These are phyloP conservation scores for Carex littledalei DNA, from an alignment of 176 grass and related monocot species.

Conservation along the genomic window DNA sequence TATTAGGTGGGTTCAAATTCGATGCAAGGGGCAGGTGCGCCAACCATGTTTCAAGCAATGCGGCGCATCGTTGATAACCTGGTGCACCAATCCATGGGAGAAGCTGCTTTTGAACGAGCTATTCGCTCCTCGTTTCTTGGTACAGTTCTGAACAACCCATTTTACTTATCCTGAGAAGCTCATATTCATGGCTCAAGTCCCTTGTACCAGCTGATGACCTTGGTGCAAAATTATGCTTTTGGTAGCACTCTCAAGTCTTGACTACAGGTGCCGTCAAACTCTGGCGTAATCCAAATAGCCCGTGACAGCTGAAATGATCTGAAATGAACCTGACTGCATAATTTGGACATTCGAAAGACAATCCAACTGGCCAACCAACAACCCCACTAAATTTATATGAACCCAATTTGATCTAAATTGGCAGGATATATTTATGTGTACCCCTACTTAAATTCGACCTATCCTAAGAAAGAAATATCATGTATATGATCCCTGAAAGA, in stretches of 20 bases:
- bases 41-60: conserved; percentile 90
- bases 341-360: no score
- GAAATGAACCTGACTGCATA: no score
- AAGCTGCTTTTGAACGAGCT: conserved; percentile 80
- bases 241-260: not conserved
- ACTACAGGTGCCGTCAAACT: not conserved
- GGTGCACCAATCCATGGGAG: conserved; percentile 65
- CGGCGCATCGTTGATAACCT: conserved; percentile 67
- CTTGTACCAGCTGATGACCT: not conserved
- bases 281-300: no score
- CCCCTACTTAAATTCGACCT: not conserved
- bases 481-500: not conserved
- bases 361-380: no score
- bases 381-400: no score
- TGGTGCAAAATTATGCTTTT: not conserved
- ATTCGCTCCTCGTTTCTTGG: conserved; percentile 91
- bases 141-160: conserved; percentile 26
- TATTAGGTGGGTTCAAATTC: conserved; percentile 86
- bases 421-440: no score
- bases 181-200: not conserved
- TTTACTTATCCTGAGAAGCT: not conserved
- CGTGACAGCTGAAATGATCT: no score
- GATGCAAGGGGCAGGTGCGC: conserved; percentile 85
- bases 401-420: no score
- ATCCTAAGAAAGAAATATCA: not conserved